Evolutionary conservation across 1,284 basidiomycete species (phyloP), one percentile per base, ranked within the genome.

Genomic region (Sporisorium graminicola): DNA sequence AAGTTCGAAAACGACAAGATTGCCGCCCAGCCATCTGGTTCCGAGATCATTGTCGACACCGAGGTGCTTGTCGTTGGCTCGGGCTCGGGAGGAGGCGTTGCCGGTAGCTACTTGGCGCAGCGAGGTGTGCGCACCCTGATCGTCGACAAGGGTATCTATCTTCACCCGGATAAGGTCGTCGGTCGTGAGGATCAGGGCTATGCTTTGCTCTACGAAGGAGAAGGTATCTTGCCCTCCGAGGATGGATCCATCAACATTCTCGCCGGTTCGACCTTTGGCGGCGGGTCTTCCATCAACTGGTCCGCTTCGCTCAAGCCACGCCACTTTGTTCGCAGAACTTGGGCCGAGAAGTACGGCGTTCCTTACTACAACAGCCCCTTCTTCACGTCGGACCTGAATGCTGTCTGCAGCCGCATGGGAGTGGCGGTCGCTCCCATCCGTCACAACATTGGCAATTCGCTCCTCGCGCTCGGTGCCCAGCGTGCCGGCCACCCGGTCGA

Each of bases 231-330:
- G 46, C 83, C 85, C 13, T 85, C 82, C 24, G 86, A 87, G 50
- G 82, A 86, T 49, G 85, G 86, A 5, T 80, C 82, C 26, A 74
- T 87, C 61, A 86, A 82, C 51, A 60, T 88, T 24, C 76, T 88
- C 5, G 86, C 86, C 4, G 88, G 86, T 0, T 81, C 82, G 16
- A 86, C 85, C 18, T 88, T 88, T 27, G 88, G 88, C 7, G 88
- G 88, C 5, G 88, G 88, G 14, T 86, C 86, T 0, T 82, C 86
- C 22, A 85, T 88, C 80, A 88, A 88, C 77, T 88, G 88, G 88
- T 86, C 86, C 0, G 87, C 87, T 3, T 86, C 86, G 22, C 82
- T 87, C 54, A 82, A 82, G 66, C 86, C 86, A 14, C 86, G 85
- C n/a, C 78, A 84, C 64, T 86, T 82, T 65, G 74, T 87, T 8